Evolutionary conservation across 1,139 yeast genomes (phyloP).

Genomic region (Pneumocystis carinii): DNA sequence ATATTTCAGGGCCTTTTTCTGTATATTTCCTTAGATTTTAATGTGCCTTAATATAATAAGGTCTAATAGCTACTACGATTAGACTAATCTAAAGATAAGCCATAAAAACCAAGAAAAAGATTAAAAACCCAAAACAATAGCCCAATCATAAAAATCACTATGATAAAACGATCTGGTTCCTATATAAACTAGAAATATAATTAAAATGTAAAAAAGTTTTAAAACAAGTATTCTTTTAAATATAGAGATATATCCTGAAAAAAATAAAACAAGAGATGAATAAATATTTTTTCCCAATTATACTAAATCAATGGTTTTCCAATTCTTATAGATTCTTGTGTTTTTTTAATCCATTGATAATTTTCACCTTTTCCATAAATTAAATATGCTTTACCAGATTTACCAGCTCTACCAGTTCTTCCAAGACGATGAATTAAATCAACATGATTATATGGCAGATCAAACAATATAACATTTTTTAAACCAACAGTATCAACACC

Average conservation of each 20-base stretch:
- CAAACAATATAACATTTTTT: slow-evolving; percentile 68
- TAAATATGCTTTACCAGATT: slow-evolving; percentile 72
- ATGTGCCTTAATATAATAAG: not conserved
- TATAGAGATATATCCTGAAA: slow-evolving; percentile 22
- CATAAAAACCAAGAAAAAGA: not conserved
- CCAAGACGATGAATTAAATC: slow-evolving; percentile 88
- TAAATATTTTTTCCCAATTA: not conserved
- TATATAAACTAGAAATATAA: too few relatives aligned
- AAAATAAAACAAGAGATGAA: slow-evolving; percentile 46
- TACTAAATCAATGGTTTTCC: slow-evolving; percentile 22
- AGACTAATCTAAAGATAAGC: not conserved
- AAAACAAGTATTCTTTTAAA: too few relatives aligned
- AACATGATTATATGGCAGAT: slow-evolving; percentile 68
- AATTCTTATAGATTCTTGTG: slow-evolving; percentile 54
- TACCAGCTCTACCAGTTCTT: slow-evolving; percentile 85
- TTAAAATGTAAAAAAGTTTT: too few relatives aligned
- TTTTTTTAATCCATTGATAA: slow-evolving; percentile 63
- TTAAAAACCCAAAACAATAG: not conserved
- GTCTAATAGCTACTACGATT: not conserved
- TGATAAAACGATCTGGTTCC: too few relatives aligned
- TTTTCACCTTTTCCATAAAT: slow-evolving; percentile 55
- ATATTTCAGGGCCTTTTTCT: not conserved
- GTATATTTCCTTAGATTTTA: not conserved
- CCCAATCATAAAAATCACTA: too few relatives aligned
- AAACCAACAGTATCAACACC: slow-evolving; percentile 78